Base-by-base conservation (phyloP, 129 eudicot genomes). In the Pulicaria dysenterica region DNA sequence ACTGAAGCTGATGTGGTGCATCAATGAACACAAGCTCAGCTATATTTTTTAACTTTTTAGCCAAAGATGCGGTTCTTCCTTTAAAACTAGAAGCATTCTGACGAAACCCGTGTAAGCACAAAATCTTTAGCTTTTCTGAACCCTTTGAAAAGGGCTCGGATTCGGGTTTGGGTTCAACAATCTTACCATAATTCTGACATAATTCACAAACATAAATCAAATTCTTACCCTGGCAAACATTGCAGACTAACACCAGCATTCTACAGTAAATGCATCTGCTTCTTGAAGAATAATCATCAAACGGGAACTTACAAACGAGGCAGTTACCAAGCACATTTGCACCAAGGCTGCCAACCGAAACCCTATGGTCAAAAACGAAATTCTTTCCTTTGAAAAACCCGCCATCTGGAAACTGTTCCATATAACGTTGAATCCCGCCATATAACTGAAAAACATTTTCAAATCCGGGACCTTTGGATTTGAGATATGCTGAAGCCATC, bases 291-390 rank as follows among this genome's bases (percentile, higher is more conserved):
- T 94, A 94, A 85, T 94, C 96, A 83, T 94, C 99, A 81, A 70
- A 88, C 54, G 89, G 60, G 62, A 74, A 16, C 43, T 76, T 61
- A 79, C 97, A 94, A 41, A 81, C 58, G 16, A 90, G 89, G 78
- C 99, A 94, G 9, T 80, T 77, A 34, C 96, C 99, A 76, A 90
- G 13, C 36, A 84, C 70, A 65, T 77, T 69, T 53, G 56, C 50
- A 79, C 79, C 72, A 2, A 75, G 73, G 81, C 91, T 77, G 77
- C 97, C 99, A 55, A 94, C 97, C 12, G 97, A 79, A 66, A 94
- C 95, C 96, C 99, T 79, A 76, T 84, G 99, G 66, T 94, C 99
- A 75, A 90, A 94, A 58, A 94, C 97, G 83, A 94, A 90, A 74
- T 94, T 94, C 81, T 88, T 94, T 64, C 97, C 99, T 78, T 79